Percentiles rank a stretch among this genome's conserved stretches.
Conservation (phyloP, 2,329 filamentous ascomycete species). For the Monosporascus sp. region DNA sequence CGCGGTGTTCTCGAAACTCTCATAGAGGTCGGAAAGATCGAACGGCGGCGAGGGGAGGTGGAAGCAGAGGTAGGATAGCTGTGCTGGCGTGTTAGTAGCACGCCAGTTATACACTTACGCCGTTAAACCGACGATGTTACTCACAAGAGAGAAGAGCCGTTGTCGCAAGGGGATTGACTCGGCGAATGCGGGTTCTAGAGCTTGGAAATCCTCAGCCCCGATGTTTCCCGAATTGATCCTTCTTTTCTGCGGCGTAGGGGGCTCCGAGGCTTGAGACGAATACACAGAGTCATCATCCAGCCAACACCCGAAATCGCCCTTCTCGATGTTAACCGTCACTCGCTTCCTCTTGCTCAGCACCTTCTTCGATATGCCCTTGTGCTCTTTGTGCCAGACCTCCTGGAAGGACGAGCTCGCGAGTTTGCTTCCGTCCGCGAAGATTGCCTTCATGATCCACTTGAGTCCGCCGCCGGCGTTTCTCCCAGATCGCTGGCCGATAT, state of each 20-base stretch:
- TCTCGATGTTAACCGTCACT: constrained; percentile 50
- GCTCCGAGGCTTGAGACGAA: constrained; percentile 42
- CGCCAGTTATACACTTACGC: background rate
- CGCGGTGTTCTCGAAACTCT: constrained; percentile 51
- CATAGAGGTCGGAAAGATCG: constrained; percentile 51
- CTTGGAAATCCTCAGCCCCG: constrained; percentile 31
- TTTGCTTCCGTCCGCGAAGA: constrained; percentile 62
- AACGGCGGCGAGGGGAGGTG: constrained; percentile 39
- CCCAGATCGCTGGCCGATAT: constrained; percentile 44
- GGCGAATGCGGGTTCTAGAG: constrained; percentile 34
- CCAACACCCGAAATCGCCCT: constrained; percentile 57
- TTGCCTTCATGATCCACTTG: constrained; percentile 57
- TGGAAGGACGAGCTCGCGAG: constrained; percentile 50
- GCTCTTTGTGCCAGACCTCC: constrained; percentile 66
- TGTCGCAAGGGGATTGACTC: constrained; percentile 59
- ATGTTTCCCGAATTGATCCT: constrained; percentile 21
- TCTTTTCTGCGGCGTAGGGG: constrained; percentile 38
- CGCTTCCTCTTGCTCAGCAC: constrained; percentile 46
- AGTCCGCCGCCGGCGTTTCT: constrained; percentile 37
- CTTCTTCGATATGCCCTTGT: constrained; percentile 38
- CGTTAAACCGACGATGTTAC: constrained; percentile 9
- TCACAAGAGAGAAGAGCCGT: constrained; percentile 55
- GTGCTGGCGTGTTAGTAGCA: background rate
- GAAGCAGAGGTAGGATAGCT: constrained; percentile 41
- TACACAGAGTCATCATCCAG: constrained; percentile 48